Conservation (phyloP, 495 filamentous ascomycete genomes). For the Penicillium malachiteum region DNA sequence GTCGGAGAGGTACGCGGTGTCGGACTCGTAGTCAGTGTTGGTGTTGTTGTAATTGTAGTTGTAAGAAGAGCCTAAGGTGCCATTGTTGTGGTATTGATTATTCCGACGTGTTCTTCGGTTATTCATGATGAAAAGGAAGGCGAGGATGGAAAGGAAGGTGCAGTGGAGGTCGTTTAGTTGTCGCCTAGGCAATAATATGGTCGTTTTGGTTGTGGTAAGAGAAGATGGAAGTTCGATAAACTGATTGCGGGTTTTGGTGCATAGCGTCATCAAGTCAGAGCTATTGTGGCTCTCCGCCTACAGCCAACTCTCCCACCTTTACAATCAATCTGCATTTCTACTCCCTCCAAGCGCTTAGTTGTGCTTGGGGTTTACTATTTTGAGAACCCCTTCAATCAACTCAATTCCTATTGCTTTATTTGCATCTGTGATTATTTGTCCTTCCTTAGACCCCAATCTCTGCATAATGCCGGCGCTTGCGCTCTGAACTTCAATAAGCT, state of each 20-base stretch:
- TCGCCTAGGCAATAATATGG: neutral
- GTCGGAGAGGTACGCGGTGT: slow-evolving; percentile 47
- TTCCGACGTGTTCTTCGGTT: neutral
- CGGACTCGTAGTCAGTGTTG: slow-evolving; percentile 63
- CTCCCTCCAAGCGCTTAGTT: neutral
- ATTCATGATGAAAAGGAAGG: neutral
- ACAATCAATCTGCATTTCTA: neutral
- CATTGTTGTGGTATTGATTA: slow-evolving; percentile 35
- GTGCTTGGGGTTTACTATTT: no score
- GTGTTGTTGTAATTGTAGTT: slow-evolving; percentile 32
- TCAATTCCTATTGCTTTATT: neutral
- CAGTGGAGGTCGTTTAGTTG: neutral
- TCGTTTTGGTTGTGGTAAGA: neutral
- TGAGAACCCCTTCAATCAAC: neutral
- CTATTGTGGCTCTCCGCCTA: slow-evolving; percentile 2
- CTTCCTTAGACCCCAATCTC: neutral
- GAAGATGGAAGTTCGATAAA: neutral
- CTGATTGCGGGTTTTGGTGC: neutral
- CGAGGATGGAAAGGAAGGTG: neutral
- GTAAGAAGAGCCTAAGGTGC: slow-evolving; percentile 12
- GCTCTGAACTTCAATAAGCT: slow-evolving; percentile 10
- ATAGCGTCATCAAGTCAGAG: neutral
- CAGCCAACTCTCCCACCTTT: neutral
- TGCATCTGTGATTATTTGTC: neutral
- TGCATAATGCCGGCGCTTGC: slow-evolving; percentile 7